Percentiles rank a stretch among this genome's conserved stretches.
These are phyloP conservation scores for Aeminium ludgeri DNA, from an alignment of 495 filamentous ascomycete species.

Conservation along the genomic window DNA sequence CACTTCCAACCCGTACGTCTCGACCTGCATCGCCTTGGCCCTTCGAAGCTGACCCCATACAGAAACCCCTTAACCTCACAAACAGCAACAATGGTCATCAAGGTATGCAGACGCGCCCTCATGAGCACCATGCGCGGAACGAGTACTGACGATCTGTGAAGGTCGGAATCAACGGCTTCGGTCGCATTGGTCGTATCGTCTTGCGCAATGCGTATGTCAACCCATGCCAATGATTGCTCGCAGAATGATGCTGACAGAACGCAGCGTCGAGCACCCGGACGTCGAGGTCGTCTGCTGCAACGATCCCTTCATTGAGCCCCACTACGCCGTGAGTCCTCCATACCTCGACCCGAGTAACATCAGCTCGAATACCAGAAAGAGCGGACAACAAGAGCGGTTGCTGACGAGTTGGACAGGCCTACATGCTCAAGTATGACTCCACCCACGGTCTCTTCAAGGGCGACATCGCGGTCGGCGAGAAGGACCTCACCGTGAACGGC, in stretches of 20 bases:
- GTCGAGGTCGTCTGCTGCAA: slow-evolving; percentile 92
- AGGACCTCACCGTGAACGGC: slow-evolving; percentile 78
- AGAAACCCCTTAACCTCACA: not conserved
- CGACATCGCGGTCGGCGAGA: slow-evolving; percentile 52
- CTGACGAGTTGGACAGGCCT: slow-evolving; percentile 41
- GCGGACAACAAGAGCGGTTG: not conserved
- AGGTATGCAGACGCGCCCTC: not conserved
- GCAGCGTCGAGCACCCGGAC: slow-evolving; percentile 63
- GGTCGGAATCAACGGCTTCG: slow-evolving; percentile 98
- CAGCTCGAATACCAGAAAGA: slow-evolving; percentile 7
- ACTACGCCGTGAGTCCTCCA: slow-evolving; percentile 72
- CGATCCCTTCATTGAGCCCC: slow-evolving; percentile 96
- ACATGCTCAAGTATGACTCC: slow-evolving; percentile 99
- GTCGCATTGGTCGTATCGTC: slow-evolving; percentile 96
- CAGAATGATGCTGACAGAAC: not conserved
- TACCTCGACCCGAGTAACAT: not conserved
- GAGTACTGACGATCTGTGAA: slow-evolving; percentile 26
- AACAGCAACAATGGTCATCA: slow-evolving; percentile 3
- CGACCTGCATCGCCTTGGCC: too few relatives aligned
- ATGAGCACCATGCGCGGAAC: not conserved
- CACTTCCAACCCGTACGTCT: too few relatives aligned
- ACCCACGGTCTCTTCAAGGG: slow-evolving; percentile 96
- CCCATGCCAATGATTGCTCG: slow-evolving; percentile 3
- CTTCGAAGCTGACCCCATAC: too few relatives aligned
- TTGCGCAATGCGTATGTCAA: slow-evolving; percentile 62